A percentile compares a stretch with the other conserved stretches of the same genome.
phyloP scores from a whole-genome alignment of 169 alveolate species.

The Plasmodium sp. region DNA sequence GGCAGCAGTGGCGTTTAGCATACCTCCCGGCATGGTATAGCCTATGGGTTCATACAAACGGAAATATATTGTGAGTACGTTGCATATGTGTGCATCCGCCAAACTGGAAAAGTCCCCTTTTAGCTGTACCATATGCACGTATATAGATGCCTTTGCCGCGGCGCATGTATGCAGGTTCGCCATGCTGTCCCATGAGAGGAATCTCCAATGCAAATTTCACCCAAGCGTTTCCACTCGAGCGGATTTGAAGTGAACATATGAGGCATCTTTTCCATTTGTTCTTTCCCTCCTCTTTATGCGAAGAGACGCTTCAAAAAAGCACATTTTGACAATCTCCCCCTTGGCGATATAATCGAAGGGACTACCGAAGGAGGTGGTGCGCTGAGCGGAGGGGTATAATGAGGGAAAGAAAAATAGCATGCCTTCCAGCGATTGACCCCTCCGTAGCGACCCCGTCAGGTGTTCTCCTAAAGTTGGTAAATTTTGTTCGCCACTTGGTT shows the following conservation, averaged over 20 bases:
- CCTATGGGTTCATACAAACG: not conserved
- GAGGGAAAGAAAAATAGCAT: not conserved
- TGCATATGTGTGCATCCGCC: not conserved
- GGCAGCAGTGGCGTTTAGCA: conserved; percentile 47
- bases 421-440: not conserved
- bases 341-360: not conserved
- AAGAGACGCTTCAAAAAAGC: not conserved
- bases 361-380: not conserved
- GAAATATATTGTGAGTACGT: not conserved
- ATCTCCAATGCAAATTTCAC: not conserved
- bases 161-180: not conserved
- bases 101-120: not conserved
- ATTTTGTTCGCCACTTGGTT: not conserved
- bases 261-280: not conserved
- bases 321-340: not conserved
- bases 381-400: not conserved
- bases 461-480: not conserved
- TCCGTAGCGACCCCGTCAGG: not conserved
- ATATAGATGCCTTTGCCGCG: not conserved
- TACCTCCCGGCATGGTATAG: conserved; percentile 47
- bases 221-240: not conserved
- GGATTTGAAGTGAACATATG: not conserved
- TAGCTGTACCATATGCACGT: not conserved
- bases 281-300: not conserved
- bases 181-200: not conserved